Evolutionary conservation across 2,329 filamentous ascomycete species (phyloP).

Genomic region (Pseudogymnoascus sp.): DNA sequence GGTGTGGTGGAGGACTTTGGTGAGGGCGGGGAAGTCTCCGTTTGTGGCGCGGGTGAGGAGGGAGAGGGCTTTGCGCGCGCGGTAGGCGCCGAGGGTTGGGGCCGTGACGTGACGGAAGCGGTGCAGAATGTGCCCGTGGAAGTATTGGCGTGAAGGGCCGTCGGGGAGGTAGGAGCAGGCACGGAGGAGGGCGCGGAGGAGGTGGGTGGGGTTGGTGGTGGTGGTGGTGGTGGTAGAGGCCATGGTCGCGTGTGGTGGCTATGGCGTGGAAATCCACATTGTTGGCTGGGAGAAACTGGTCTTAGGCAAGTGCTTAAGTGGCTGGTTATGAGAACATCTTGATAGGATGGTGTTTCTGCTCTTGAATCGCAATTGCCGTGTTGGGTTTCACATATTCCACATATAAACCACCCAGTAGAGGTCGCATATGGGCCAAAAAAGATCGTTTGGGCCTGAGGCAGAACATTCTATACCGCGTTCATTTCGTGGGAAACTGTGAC

Average conservation of each 20-base stretch:
- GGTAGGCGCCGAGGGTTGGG: conserved; percentile 28
- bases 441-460: background rate
- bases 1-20: conserved; percentile 37
- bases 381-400: conserved; percentile 4
- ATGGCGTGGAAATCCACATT: background rate
- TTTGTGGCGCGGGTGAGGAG: conserved; percentile 44
- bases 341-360: background rate
- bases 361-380: conserved; percentile 1
- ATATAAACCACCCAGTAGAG: background rate
- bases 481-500: background rate
- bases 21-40: conserved; percentile 41
- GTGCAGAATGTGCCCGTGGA: conserved; percentile 35
- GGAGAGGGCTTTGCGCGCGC: conserved; percentile 37
- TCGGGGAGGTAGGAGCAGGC: conserved; percentile 51
- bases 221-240: background rate
- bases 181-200: conserved; percentile 53
- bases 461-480: background rate
- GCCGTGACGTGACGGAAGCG: conserved; percentile 38
- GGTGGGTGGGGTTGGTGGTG: conserved; percentile 23
- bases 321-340: background rate
- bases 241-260: background rate
- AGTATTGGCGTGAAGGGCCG: conserved; percentile 37
- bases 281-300: conserved; percentile 1
- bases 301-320: conserved; percentile 5
- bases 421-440: background rate